Evolutionary conservation across 495 filamentous ascomycete genomes (phyloP), one percentile per base, ranked within the genome.

Genomic region (Collariella sp.): DNA sequence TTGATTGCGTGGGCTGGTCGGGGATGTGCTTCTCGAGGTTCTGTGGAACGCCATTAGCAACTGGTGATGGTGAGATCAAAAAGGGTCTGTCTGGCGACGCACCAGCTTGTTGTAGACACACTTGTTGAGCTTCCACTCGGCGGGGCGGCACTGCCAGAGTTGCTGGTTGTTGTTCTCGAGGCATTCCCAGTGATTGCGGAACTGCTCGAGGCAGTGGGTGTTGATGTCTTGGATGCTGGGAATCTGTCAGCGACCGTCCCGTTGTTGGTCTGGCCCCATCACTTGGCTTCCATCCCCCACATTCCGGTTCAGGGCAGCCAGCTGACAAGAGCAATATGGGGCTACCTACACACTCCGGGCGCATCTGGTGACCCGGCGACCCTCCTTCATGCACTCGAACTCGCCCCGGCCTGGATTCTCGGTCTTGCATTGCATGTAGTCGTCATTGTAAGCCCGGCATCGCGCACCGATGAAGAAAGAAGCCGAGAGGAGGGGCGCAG

Each of bases 351-450:
- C 93, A 70, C 88, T 94, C 62, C 85, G 84, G 52, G 93, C 93
- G 77, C 93, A 99, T 68, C 94, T 77, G 56, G 93, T 99, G 40
- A 97, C 93, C 72, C 91, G 89, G 68, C 93, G 78, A 38, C 93
- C 93, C 72, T 99, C 93, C 79, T 86, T 88, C 78, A 99, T 71
- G 71, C 93, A 99, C 51, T 96, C 89, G 45, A 94, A 70, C 76
- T 97, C 94, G 56, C 91, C 94, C 71, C 76, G 81, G 50, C 93
- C 94, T 43, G 87, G 79, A 63, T 76, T 80, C 76, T 95, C 88
- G 46, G 80, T 86, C 84, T 97, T 99, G 83, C 93, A 99, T 73
- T 93, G 83, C 90, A 99, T 97, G 72, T 83, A 99, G 73, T 99
- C 93, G 75, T 99, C 93, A 72, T 96, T 98, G 76, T 89, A 99